These are phyloP conservation scores for Myriangium duriaei DNA, from an alignment of 2,329 filamentous ascomycete species.

Conservation along the genomic window DNA sequence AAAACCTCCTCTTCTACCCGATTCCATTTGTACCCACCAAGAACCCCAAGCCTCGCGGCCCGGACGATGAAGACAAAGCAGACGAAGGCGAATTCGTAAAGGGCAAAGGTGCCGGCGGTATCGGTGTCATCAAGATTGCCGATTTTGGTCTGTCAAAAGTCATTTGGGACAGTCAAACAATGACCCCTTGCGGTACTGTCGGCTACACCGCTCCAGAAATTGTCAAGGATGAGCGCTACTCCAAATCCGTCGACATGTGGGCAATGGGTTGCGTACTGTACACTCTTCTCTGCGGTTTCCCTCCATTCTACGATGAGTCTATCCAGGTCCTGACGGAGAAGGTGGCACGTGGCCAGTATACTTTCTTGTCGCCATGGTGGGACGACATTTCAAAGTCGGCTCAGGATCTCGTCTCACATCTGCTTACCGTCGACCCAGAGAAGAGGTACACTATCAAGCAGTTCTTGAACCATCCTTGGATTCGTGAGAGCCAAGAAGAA, in stretches of 20 bases:
- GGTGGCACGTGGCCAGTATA: slow-evolving; percentile 91
- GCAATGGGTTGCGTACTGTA: slow-evolving; percentile 93
- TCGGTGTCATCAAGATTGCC: slow-evolving; percentile 91
- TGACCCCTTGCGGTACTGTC: slow-evolving; percentile 98
- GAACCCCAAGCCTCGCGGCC: slow-evolving; percentile 63
- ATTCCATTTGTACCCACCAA: slow-evolving; percentile 70
- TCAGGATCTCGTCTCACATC: slow-evolving; percentile 84
- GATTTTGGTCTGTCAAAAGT: slow-evolving; percentile 97
- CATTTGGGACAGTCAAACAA: slow-evolving; percentile 95
- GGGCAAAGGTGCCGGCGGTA: slow-evolving; percentile 75
- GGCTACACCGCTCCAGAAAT: slow-evolving; percentile 98
- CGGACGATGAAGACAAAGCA: slow-evolving; percentile 92
- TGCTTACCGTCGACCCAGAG: slow-evolving; percentile 87
- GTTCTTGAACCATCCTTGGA: slow-evolving; percentile 93
- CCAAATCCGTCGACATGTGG: slow-evolving; percentile 99
- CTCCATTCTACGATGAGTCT: slow-evolving; percentile 96
- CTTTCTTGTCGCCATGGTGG: slow-evolving; percentile 98
- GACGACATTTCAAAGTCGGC: slow-evolving; percentile 94
- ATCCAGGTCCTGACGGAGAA: slow-evolving; percentile 96
- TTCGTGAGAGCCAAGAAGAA: slow-evolving; percentile 56
- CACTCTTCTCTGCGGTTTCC: slow-evolving; percentile 92
- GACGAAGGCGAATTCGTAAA: slow-evolving; percentile 89
- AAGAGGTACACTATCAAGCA: slow-evolving; percentile 88
- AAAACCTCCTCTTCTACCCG: slow-evolving; percentile 89
- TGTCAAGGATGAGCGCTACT: slow-evolving; percentile 97